Evolutionary conservation across 345 rosid species (phyloP).

Genomic region (Odontarrhena argentea): DNA sequence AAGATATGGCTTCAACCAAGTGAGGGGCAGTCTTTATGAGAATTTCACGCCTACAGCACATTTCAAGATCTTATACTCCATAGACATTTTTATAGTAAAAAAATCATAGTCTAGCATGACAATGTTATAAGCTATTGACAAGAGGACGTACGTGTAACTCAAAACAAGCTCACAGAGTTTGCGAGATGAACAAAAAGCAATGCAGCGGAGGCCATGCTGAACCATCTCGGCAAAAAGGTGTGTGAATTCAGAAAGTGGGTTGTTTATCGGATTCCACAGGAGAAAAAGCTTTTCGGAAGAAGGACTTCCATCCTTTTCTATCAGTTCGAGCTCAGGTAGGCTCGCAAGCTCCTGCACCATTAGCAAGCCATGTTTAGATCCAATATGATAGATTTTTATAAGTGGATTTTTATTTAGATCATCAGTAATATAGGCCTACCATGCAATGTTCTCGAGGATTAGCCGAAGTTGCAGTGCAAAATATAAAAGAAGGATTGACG

Average conservation of each 20-base stretch:
- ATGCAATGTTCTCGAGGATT: conserved; percentile 92
- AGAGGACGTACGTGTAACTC: conserved; percentile 69
- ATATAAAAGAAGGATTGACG: conserved; percentile 73
- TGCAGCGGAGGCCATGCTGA: conserved; percentile 95
- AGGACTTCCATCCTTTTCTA: conserved; percentile 90
- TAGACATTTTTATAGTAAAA: conserved; percentile 17
- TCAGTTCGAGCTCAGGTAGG: conserved; percentile 71
- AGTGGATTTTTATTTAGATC: conserved; percentile 10
- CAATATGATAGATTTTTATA: background rate
- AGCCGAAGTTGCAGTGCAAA: conserved; percentile 95
- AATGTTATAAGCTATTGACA: conserved; percentile 4
- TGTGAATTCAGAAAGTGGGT: conserved; percentile 77
- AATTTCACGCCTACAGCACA: conserved; percentile 64
- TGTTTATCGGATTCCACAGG: conserved; percentile 82
- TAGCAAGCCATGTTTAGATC: conserved; percentile 33
- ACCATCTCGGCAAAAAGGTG: conserved; percentile 91
- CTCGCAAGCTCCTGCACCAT: conserved; percentile 87
- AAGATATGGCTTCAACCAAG: conserved; percentile 65
- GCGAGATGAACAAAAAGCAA: conserved; percentile 89
- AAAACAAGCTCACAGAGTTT: conserved; percentile 91
- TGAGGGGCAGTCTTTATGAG: conserved; percentile 75
- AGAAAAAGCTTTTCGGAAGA: conserved; percentile 77
- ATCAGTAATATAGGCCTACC: conserved; percentile 53
- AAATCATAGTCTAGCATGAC: background rate
- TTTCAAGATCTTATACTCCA: conserved; percentile 22